phyloP scores from a whole-genome alignment of 23 red algal genomes.

The Cyanidioschyzon merolae region DNA sequence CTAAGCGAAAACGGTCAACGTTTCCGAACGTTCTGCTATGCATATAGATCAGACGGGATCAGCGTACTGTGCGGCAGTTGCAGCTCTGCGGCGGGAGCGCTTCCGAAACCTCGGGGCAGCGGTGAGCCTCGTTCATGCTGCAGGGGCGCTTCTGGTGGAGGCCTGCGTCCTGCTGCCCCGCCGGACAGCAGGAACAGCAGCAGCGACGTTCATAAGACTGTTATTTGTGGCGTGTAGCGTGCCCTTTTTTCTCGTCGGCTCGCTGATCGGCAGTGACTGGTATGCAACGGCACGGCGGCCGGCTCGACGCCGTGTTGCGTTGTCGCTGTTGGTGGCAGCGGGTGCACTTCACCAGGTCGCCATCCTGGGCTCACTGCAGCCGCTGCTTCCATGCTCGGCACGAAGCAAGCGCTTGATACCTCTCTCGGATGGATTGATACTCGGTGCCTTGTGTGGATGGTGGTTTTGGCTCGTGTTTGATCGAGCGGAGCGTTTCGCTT shows the following conservation, averaged over 20 bases:
- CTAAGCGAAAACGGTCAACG: too few relatives aligned
- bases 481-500: neutral
- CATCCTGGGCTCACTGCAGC: neutral
- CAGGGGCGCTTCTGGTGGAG: too few relatives aligned
- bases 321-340: neutral
- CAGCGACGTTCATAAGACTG: too few relatives aligned
- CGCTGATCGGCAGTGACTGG: neutral
- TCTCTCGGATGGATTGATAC: neutral
- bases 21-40: too few relatives aligned
- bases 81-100: neutral
- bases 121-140: too few relatives aligned
- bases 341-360: neutral
- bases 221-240: neutral
- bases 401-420: neutral
- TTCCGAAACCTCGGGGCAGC: neutral
- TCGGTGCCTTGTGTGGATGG: neutral
- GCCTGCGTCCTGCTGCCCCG: too few relatives aligned
- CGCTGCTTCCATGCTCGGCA: neutral
- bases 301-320: neutral
- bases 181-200: too few relatives aligned
- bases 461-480: neutral
- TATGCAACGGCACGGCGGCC: neutral
- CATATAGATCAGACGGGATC: too few relatives aligned
- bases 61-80: neutral
- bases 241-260: neutral